A percentile compares a stretch with the other conserved stretches of the same genome.
Evolutionary conservation across 2,329 filamentous ascomycete species (phyloP).

Genomic region (Paecilomyces variotii): DNA sequence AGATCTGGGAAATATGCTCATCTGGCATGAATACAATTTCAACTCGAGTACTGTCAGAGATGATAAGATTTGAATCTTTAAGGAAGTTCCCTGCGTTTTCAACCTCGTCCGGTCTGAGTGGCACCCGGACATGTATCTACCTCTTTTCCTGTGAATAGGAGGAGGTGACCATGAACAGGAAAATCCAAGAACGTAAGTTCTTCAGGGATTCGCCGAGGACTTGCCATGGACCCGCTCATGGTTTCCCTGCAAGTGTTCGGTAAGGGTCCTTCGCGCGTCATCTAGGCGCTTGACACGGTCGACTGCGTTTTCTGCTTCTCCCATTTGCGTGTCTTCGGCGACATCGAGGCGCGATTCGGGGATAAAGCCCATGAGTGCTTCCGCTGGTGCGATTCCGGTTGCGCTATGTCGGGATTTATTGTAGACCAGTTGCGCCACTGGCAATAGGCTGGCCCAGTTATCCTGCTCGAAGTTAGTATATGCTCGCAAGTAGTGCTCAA

Average conservation of each 20-base stretch:
- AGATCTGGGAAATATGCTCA: too few species aligned
- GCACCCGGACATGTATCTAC: too few species aligned
- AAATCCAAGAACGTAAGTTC: not conserved
- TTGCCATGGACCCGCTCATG: not conserved
- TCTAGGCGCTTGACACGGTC: too few species aligned
- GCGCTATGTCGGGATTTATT: slow-evolving; percentile 3
- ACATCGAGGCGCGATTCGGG: not conserved
- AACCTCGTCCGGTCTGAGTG: too few species aligned
- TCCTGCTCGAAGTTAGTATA: slow-evolving; percentile 9
- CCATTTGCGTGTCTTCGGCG: not conserved
- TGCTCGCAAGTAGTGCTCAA: slow-evolving; percentile 7
- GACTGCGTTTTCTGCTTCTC: not conserved
- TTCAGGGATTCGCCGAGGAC: not conserved
- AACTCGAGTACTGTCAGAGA: too few species aligned
- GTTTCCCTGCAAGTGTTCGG: not conserved
- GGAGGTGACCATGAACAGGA: too few species aligned
- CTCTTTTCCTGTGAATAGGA: too few species aligned
- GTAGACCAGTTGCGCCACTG: slow-evolving; percentile 7
- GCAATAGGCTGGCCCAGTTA: slow-evolving; percentile 8
- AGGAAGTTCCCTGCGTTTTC: too few species aligned
- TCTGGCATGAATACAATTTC: too few species aligned
- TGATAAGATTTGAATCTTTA: too few species aligned
- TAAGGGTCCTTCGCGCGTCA: too few species aligned
- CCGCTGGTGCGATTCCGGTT: not conserved
- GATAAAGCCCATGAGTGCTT: not conserved